phyloP scores from a whole-genome alignment of 352 stramenopile genomes.

The Phytopythium chamaehyphon region DNA sequence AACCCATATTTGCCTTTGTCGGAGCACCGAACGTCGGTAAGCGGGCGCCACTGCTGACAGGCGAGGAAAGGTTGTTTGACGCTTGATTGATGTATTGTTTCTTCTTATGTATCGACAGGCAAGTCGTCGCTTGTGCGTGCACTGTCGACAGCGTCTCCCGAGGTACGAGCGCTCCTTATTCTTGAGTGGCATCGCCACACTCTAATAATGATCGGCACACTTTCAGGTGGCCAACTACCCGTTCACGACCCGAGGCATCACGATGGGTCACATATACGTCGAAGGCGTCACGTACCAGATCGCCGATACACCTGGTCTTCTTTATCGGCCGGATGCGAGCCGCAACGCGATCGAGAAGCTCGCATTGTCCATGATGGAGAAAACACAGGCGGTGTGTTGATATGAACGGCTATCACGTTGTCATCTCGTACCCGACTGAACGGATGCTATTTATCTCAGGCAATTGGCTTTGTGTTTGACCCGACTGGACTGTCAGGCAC shows the following conservation, averaged over 20 bases:
- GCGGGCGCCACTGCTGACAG: conserved; percentile 9
- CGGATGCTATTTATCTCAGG: conserved; percentile 22
- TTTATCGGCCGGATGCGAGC: conserved; percentile 56
- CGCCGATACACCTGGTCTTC: conserved; percentile 69
- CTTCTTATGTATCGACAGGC: conserved; percentile 26
- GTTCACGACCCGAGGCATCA: conserved; percentile 85
- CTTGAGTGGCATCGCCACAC: neutral
- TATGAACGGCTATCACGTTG: conserved; percentile 3
- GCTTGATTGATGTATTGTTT: neutral
- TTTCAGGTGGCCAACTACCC: conserved; percentile 81
- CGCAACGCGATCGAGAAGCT: conserved; percentile 76
- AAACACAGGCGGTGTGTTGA: conserved; percentile 54
- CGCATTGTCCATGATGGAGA: conserved; percentile 70
- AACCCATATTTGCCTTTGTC: conserved; percentile 83
- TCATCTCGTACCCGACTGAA: neutral
- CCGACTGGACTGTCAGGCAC: conserved; percentile 68
- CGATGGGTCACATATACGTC: conserved; percentile 86
- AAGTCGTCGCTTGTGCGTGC: conserved; percentile 82
- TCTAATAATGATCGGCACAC: neutral
- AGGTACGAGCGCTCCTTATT: conserved; percentile 28
- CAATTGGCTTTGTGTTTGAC: conserved; percentile 85
- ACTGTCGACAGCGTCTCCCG: conserved; percentile 75
- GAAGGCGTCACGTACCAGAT: conserved; percentile 84
- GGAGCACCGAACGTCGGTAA: conserved; percentile 80
- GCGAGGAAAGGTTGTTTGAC: neutral